Evolutionary conservation across 2,329 filamentous ascomycete species (phyloP), one percentile per base, ranked within the genome.

Genomic region (Fusarium sp.): DNA sequence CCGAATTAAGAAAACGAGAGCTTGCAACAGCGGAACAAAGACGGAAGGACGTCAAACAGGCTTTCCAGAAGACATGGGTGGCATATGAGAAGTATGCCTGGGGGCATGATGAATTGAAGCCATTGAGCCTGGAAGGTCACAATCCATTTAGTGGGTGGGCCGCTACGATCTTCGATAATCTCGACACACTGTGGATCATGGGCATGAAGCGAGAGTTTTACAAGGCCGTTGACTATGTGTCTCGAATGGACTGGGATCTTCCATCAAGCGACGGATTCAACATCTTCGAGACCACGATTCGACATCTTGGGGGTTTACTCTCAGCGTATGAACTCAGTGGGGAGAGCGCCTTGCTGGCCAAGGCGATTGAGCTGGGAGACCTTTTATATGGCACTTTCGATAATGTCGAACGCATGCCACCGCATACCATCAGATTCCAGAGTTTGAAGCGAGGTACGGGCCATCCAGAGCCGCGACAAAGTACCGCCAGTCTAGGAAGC

Each of bases 121-220:
- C 88, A 2, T 65, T 90, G 20, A 82, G 80, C 27, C 82, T 83
- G 13, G 62, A 74, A 8, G 78, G 76, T 33, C 80, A 82, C 37
- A 82, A 89, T 67, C 82, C 84, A 14, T 88, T 88, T 74, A 85
- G 84, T 19, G 88, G 88, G 13, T 90, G 87, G 87, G 86, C 84
- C 13, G 87, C 87, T 1, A 89, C 87, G 8, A 78, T 90, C 58
- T 85, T 89, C 40, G 88, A 90, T 73, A 80, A 85, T 17, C 80
- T 90, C 52, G 89, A 91, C 72, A 88, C 87, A 4, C 78, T 92
- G 17, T 91, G 88, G 88, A 87, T 92, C 56, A 87, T 92, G 84
- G 88, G 83, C 3, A 71, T 91, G 75, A 83, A 84, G 69, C 79
- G 83, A 0, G 88, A 92, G 49, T 92, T 91, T 70, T 82, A 86